A percentile compares a stretch with the other conserved stretches of the same genome.
These are phyloP conservation scores for Mycena floridula DNA, from an alignment of 768 basidiomycete genomes.

Conservation along the genomic window DNA sequence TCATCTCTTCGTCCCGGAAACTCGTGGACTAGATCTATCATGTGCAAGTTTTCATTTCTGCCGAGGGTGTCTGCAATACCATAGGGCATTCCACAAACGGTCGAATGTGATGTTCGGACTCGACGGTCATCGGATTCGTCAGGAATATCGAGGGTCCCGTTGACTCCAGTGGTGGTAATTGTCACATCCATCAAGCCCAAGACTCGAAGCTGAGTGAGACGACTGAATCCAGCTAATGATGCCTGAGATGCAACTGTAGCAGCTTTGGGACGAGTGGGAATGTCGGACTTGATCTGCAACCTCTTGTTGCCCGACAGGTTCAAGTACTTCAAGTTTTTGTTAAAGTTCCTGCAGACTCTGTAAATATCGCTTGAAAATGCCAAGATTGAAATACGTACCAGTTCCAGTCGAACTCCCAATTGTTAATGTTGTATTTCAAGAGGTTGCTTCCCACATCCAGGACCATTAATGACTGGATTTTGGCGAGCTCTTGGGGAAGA, in stretches of 20 bases:
- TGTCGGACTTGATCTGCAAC: constrained; percentile 86
- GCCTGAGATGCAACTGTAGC: constrained; percentile 61
- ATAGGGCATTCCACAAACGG: constrained; percentile 89
- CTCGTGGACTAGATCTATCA: constrained; percentile 90
- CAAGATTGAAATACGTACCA: constrained; percentile 55
- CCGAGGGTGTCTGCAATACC: constrained; percentile 95
- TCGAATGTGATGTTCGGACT: constrained; percentile 84
- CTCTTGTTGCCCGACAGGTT: constrained; percentile 97
- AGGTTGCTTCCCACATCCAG: constrained; percentile 93
- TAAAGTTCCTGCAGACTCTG: constrained; percentile 87
- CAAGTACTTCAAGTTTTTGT: constrained; percentile 86
- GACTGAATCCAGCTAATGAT: constrained; percentile 32
- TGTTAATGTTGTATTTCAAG: constrained; percentile 95
- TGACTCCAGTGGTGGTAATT: constrained; percentile 57
- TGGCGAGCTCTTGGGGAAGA: constrained; percentile 84
- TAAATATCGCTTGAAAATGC: background rate
- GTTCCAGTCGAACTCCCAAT: constrained; percentile 99
- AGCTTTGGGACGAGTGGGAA: constrained; percentile 57
- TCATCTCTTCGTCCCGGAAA: constrained; percentile 74
- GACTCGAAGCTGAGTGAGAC: constrained; percentile 77
- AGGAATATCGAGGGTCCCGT: too few relatives aligned
- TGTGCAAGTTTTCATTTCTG: constrained; percentile 67
- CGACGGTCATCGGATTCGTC: constrained; percentile 86
- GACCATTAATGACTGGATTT: constrained; percentile 68
- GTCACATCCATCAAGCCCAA: constrained; percentile 98